Conservation (phyloP, 2,329 filamentous ascomycete genomes). For the Nemania sp. region DNA sequence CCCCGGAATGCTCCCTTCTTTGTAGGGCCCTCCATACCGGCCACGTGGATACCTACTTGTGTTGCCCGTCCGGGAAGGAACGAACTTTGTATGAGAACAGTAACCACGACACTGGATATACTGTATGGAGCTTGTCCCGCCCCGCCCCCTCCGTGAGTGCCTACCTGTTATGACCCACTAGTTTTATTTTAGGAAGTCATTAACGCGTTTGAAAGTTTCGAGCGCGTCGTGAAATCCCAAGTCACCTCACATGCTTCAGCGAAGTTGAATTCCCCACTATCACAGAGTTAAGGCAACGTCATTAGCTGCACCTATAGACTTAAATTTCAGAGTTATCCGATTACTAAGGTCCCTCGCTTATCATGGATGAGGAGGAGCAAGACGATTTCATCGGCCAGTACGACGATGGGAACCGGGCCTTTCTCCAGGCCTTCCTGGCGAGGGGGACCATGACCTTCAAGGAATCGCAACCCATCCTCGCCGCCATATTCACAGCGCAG, state of each 20-base stretch:
- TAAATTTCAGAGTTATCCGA: not conserved
- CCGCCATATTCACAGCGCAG: constrained; percentile 76
- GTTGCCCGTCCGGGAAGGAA: not conserved
- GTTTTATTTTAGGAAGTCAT: not conserved
- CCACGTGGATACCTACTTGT: not conserved
- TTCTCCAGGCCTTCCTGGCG: constrained; percentile 88
- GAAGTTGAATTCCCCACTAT: not conserved
- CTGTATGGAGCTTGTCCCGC: not conserved
- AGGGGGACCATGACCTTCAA: constrained; percentile 80
- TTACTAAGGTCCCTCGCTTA: not conserved
- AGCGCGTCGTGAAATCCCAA: constrained; percentile 3
- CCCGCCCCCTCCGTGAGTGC: not conserved
- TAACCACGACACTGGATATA: not conserved
- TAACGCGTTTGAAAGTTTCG: constrained; percentile 4
- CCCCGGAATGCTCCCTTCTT: too few species aligned
- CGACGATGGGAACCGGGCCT: constrained; percentile 80
- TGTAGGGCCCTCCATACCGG: too few species aligned
- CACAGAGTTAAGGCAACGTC: not conserved
- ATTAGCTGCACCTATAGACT: not conserved
- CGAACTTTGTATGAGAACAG: not conserved
- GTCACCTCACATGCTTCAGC: not conserved
- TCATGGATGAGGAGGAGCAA: constrained; percentile 49
- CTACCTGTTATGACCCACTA: not conserved
- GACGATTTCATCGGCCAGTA: constrained; percentile 55
- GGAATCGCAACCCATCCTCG: constrained; percentile 79